Percentiles rank a stretch among this genome's conserved stretches.
Conservation (phyloP, 148 eudicot genomes). For the Dysphania ambrosioides region DNA sequence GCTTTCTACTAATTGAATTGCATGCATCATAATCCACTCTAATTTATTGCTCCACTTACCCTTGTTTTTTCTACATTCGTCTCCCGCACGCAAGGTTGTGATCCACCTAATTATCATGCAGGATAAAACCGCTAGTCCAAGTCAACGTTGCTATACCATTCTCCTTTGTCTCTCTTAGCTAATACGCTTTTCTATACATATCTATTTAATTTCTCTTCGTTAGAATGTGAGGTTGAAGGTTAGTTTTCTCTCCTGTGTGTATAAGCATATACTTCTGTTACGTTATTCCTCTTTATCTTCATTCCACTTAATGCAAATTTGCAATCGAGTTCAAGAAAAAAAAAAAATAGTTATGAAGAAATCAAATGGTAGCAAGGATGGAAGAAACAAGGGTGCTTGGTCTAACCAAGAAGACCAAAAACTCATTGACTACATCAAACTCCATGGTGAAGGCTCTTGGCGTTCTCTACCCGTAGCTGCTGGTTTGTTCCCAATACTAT, state of each 20-base stretch:
- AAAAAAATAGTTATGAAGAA: too few relatives aligned
- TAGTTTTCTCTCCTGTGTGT: not conserved
- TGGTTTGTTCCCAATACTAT: constrained; percentile 32
- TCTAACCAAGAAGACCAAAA: constrained; percentile 47
- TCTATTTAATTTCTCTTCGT: too few relatives aligned
- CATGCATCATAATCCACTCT: not conserved
- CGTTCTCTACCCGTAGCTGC: constrained; percentile 41
- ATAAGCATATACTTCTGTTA: not conserved
- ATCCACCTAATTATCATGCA: constrained; percentile 7
- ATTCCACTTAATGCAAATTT: too few relatives aligned
- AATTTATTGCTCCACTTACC: not conserved
- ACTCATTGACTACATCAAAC: constrained; percentile 36
- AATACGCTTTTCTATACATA: too few relatives aligned
- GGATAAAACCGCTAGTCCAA: constrained; percentile 35
- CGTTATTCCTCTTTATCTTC: too few relatives aligned
- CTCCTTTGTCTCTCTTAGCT: not conserved
- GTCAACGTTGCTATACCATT: too few relatives aligned
- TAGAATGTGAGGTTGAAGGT: too few relatives aligned
- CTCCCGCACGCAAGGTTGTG: not conserved
- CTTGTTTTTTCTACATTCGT: not conserved
- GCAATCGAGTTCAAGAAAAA: too few relatives aligned
- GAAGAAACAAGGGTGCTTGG: constrained; percentile 45
- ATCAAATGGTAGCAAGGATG: constrained; percentile 39
- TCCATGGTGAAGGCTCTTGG: constrained; percentile 48
- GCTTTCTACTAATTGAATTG: too few relatives aligned